Conservation (phyloP, 768 basidiomycete species). For the Asterophora parasitica region DNA sequence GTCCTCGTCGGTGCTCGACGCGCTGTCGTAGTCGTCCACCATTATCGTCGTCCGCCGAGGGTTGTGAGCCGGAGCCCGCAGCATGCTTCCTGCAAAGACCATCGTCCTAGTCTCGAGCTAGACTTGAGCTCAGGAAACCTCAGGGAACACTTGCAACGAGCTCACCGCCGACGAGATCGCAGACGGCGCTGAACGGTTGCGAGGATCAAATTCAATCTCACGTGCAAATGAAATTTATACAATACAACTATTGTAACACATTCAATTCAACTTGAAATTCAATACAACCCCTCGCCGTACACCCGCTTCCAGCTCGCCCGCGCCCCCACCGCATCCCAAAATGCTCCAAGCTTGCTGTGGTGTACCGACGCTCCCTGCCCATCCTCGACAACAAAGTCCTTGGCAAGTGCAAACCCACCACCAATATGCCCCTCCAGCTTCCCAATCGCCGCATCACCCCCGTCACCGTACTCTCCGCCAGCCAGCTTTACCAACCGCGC, state of each 20-base stretch:
- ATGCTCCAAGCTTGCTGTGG: constrained; percentile 54
- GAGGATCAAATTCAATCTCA: no score
- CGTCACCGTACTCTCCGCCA: constrained; percentile 47
- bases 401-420: constrained; percentile 37
- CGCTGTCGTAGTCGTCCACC: constrained; percentile 40
- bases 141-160: no score
- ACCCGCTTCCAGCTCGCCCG: constrained; percentile 71
- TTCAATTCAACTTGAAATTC: constrained; percentile 7
- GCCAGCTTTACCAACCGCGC: constrained; percentile 52
- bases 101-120: constrained; percentile 16
- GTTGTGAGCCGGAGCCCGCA: constrained; percentile 18
- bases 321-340: constrained; percentile 67
- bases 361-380: constrained; percentile 19
- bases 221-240: no score
- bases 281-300: constrained; percentile 46
- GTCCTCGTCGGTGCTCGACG: constrained; percentile 40
- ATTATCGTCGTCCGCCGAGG: constrained; percentile 18
- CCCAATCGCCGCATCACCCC: constrained; percentile 44
- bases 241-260: no score
- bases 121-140: no score
- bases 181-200: no score
- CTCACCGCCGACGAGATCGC: constrained; percentile 12
- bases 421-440: constrained; percentile 53
- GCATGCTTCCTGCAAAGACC: constrained; percentile 20
- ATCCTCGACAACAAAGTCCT: constrained; percentile 33